These are phyloP conservation scores for Aureobasidium namibiae DNA, from an alignment of 2,329 filamentous ascomycete species.

Conservation along the genomic window DNA sequence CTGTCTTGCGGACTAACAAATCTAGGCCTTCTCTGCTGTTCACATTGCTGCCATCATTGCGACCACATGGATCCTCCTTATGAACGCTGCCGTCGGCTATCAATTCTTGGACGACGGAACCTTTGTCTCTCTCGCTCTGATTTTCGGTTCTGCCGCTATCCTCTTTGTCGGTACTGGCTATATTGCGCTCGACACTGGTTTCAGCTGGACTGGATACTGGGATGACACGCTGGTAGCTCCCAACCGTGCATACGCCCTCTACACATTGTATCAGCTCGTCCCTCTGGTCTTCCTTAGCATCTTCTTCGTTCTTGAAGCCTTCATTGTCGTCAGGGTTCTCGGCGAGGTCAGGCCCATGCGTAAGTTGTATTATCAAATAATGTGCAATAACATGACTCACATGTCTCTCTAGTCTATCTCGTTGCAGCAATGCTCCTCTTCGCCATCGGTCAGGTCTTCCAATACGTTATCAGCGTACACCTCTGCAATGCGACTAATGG, in stretches of 20 bases:
- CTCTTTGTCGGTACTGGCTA: slow-evolving; percentile 89
- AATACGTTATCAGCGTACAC: slow-evolving; percentile 85
- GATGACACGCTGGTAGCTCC: slow-evolving; percentile 41
- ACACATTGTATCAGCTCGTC: slow-evolving; percentile 85
- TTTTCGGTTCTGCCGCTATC: slow-evolving; percentile 58
- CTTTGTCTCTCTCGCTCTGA: slow-evolving; percentile 67
- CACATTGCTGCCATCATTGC: slow-evolving; percentile 86
- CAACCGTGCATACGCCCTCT: slow-evolving; percentile 73
- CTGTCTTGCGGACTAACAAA: background rate
- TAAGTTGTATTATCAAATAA: slow-evolving; percentile 34
- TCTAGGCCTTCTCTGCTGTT: slow-evolving; percentile 74
- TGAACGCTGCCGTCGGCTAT: slow-evolving; percentile 88
- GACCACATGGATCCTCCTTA: slow-evolving; percentile 85
- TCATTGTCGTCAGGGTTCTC: slow-evolving; percentile 77
- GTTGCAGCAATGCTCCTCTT: slow-evolving; percentile 68
- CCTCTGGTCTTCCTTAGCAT: slow-evolving; percentile 83
- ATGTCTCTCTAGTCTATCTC: slow-evolving; percentile 56
- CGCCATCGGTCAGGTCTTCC: slow-evolving; percentile 88
- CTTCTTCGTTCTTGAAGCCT: slow-evolving; percentile 74
- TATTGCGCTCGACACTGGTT: slow-evolving; percentile 88
- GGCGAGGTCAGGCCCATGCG: slow-evolving; percentile 86
- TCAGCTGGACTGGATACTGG: slow-evolving; percentile 75
- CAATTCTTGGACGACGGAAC: slow-evolving; percentile 94
- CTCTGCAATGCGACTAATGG: slow-evolving; percentile 77
- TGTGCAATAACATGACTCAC: slow-evolving; percentile 10